Conservation (phyloP, 768 basidiomycete species). For the Cystobasidium onofrii region DNA sequence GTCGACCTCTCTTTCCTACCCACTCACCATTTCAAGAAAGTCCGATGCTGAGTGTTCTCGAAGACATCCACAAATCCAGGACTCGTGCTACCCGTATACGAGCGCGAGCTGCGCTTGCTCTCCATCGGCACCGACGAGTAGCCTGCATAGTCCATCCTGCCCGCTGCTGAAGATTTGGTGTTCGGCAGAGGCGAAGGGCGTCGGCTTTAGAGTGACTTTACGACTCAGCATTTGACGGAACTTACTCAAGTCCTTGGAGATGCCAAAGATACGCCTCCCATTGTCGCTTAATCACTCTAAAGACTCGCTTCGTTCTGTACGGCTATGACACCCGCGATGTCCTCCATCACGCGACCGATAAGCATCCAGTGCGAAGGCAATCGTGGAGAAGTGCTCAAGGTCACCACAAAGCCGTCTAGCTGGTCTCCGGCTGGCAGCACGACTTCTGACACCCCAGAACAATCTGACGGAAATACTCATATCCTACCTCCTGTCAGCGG, state of each 20-base stretch:
- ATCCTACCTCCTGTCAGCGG: not conserved
- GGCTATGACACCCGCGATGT: not conserved
- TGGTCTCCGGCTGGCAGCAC: not conserved
- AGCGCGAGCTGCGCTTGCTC: slow-evolving; percentile 24
- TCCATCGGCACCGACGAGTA: not conserved
- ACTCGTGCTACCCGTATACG: slow-evolving; percentile 5
- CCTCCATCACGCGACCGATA: not conserved
- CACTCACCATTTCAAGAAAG: slow-evolving; percentile 29
- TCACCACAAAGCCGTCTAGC: not conserved
- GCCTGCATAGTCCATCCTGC: not conserved
- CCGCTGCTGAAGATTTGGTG: not conserved
- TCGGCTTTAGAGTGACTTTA: not conserved
- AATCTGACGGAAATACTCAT: not conserved
- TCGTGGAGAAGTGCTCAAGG: not conserved
- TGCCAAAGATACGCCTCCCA: too few species aligned
- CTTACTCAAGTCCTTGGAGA: not conserved
- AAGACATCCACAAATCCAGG: slow-evolving; percentile 20
- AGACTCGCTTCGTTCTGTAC: not conserved
- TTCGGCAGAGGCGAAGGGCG: not conserved
- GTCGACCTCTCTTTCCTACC: not conserved
- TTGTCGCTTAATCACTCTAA: too few species aligned
- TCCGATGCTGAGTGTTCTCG: slow-evolving; percentile 26
- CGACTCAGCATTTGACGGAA: not conserved
- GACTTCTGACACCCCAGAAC: not conserved
- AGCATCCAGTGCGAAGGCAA: not conserved